Evolutionary conservation across 1,139 yeast species (phyloP).

Genomic region (Saccharomyces pastorianus): DNA sequence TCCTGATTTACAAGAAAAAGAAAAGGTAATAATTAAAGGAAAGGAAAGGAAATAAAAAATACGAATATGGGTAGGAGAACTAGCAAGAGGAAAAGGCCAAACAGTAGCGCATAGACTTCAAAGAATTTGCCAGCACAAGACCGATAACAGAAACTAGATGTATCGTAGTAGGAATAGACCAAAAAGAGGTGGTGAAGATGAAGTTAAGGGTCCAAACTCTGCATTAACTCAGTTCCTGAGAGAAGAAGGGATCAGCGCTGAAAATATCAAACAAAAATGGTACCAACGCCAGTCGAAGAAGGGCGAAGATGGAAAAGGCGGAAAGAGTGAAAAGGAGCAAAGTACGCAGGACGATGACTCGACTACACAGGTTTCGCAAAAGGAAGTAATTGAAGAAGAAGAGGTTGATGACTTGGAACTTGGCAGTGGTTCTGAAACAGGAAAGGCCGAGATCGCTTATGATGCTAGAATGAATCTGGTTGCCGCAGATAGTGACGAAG

Average conservation of each 20-base stretch:
- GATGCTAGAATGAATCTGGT: constrained; percentile 6
- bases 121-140: too few species aligned
- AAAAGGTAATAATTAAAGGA: too few species aligned
- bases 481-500: constrained; percentile 26
- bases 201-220: constrained; percentile 69
- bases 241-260: constrained; percentile 83
- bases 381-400: neutral
- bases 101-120: too few species aligned
- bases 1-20: too few species aligned
- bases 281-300: constrained; percentile 31
- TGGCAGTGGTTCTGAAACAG: constrained; percentile 1
- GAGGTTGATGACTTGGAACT: constrained; percentile 3
- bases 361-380: too few species aligned
- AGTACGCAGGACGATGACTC: too few species aligned
- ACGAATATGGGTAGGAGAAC: too few species aligned
- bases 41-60: too few species aligned
- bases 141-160: too few species aligned
- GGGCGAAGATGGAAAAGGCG: constrained; percentile 14
- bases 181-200: constrained; percentile 31
- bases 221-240: constrained; percentile 70
- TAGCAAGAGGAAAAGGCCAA: too few species aligned
- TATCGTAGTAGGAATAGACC: constrained; percentile 26
- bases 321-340: too few species aligned
- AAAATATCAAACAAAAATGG: constrained; percentile 61
- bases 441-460: constrained; percentile 1